Percentiles rank a stretch among this genome's conserved stretches.
These are phyloP conservation scores for Scheffersomyces segobiensis DNA, from an alignment of 1,139 yeast genomes.

Conservation along the genomic window DNA sequence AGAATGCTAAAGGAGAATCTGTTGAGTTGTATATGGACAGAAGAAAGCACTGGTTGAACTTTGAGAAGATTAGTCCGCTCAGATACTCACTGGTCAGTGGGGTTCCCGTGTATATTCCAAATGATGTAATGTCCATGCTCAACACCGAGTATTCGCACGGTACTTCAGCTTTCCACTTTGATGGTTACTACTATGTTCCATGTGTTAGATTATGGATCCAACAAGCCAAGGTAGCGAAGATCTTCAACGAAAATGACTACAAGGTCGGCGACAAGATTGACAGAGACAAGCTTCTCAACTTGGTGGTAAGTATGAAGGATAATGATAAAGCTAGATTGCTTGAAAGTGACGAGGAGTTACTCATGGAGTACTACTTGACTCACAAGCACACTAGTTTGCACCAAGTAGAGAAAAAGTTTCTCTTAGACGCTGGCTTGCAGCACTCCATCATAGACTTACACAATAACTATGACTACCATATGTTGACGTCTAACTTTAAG, in stretches of 20 bases:
- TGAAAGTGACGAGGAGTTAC: constrained; percentile 8
- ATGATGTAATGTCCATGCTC: constrained; percentile 33
- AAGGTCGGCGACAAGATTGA: constrained; percentile 13
- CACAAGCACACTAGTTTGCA: constrained; percentile 12
- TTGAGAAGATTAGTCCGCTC: constrained; percentile 32
- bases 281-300: constrained; percentile 13
- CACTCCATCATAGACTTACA: constrained; percentile 17
- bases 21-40: constrained; percentile 36
- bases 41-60: constrained; percentile 36
- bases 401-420: constrained; percentile 14
- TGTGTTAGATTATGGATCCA: constrained; percentile 32
- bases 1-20: constrained; percentile 11
- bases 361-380: constrained; percentile 12
- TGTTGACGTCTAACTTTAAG: constrained; percentile 23
- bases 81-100: constrained; percentile 35
- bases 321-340: constrained; percentile 9
- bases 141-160: constrained; percentile 33
- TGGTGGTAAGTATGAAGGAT: constrained; percentile 12
- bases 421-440: constrained; percentile 23
- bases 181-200: constrained; percentile 34
- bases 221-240: constrained; percentile 17
- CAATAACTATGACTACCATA: constrained; percentile 20
- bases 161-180: constrained; percentile 21
- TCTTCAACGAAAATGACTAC: constrained; percentile 13
- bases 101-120: constrained; percentile 38